Base-by-base conservation (phyloP, 345 rosid genomes). In the Eucalyptus decipiens region DNA sequence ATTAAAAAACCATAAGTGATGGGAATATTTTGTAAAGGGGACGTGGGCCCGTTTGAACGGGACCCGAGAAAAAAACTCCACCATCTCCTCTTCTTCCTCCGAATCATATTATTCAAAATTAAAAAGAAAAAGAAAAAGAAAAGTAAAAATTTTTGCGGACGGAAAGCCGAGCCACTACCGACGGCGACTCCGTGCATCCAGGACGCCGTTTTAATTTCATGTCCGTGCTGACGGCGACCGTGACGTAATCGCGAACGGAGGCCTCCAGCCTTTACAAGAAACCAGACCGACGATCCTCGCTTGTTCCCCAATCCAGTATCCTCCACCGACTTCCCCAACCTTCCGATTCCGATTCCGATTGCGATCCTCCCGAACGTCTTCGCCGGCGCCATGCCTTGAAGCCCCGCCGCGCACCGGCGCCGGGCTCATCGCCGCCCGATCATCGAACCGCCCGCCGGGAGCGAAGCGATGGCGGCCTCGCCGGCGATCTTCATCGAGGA, bases 401-500 rank as follows among this genome's bases (percentile, higher is more conserved):
- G 24, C 85, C 42, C 47, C 45, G 81, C 13, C 65, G 58, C 10
- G 24, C 58, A 37, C 23, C 83, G 47, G 47, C 24, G 23, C 47
- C 85, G 47, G 65, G 87, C 54, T 34, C 85, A 43, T 87, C 60
- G 28, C 81, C 80, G 52, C 3, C 43, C 67, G 58, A 34, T 51
- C 56, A 45, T 83, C 37, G 65, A 8, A 58, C 62, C 52, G 87
- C n/a, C 87, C 58, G 50, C 48, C 85, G 40, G 5, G 90, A 86
- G 32, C 80, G 90, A 4, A 86, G 88, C 67, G 42, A 94, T 93
- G 97, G 95, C 93, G 96, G 95, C 93, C 87, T 92, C 95, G 26
- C 94, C 94, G 90, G 52, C 95, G 85, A 86, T 95, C 89, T 90
- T 96, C 87, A 94, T 97, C 17, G 99, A 97, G 91, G 99, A 97